Evolutionary conservation across 352 stramenopile species (phyloP).

Genomic region (Hyphochytrium catenoides): DNA sequence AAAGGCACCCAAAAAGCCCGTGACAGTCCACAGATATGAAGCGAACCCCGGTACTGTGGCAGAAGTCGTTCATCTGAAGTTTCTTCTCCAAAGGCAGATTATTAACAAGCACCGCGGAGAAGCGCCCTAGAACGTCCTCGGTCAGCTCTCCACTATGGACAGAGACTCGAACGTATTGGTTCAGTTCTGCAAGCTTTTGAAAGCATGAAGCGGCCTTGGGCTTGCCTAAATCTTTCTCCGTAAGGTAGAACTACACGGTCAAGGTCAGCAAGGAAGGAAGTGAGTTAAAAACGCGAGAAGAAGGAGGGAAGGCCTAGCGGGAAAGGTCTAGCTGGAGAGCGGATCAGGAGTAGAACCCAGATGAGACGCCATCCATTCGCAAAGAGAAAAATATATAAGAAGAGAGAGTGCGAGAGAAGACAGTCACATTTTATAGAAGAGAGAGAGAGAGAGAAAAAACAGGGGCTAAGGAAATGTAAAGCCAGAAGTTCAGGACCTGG

Average conservation of each 20-base stretch:
- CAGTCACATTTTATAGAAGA: too few species aligned
- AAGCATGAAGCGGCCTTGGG: slow-evolving; percentile 55
- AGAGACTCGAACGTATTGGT: slow-evolving; percentile 80
- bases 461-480: too few species aligned
- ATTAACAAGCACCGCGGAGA: slow-evolving; percentile 55
- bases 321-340: too few species aligned
- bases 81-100: slow-evolving; percentile 41
- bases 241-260: slow-evolving; percentile 94
- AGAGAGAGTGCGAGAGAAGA: too few species aligned
- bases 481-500: too few species aligned
- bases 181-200: slow-evolving; percentile 80
- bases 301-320: too few species aligned
- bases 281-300: too few species aligned
- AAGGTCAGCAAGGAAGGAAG: too few species aligned
- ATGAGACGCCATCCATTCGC: too few species aligned
- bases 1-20: slow-evolving; percentile 83
- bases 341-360: too few species aligned
- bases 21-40: slow-evolving; percentile 77
- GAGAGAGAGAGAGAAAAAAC: too few species aligned
- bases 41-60: slow-evolving; percentile 44
- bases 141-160: slow-evolving; percentile 32
- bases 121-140: slow-evolving; percentile 32
- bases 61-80: slow-evolving; percentile 48
- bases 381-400: too few species aligned
- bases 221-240: slow-evolving; percentile 51